Evolutionary conservation across 768 basidiomycete genomes (phyloP).

Genomic region (Solioccasus polychromus): DNA sequence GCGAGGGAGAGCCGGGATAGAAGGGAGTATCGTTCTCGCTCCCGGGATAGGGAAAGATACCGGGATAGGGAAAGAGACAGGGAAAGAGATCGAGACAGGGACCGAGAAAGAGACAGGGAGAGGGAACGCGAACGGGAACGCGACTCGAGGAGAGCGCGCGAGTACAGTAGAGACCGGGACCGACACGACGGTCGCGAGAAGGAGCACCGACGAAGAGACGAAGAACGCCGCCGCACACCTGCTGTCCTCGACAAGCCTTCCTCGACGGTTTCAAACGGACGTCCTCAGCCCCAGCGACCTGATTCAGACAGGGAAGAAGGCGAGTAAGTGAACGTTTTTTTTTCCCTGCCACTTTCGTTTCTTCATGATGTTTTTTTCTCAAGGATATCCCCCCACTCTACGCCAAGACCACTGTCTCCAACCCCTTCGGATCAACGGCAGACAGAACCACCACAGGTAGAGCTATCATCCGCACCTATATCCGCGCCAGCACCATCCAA

Average conservation of each 20-base stretch:
- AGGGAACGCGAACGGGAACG: conserved; percentile 36
- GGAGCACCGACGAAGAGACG: conserved; percentile 31
- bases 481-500: conserved; percentile 14
- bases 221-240: conserved; percentile 26
- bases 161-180: conserved; percentile 28
- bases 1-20: conserved; percentile 38
- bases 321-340: conserved; percentile 66
- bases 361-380: conserved; percentile 12
- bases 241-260: conserved; percentile 7
- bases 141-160: conserved; percentile 34
- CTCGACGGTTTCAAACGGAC: conserved; percentile 20
- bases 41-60: conserved; percentile 33
- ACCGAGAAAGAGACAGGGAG: conserved; percentile 35
- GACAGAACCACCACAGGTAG: conserved; percentile 16
- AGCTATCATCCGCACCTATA: conserved; percentile 15
- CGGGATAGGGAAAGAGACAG: conserved; percentile 28
- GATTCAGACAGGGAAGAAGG: conserved; percentile 83
- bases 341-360: conserved; percentile 4
- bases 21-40: conserved; percentile 34
- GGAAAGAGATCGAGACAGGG: conserved; percentile 30
- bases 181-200: conserved; percentile 26
- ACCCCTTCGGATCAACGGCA: conserved; percentile 24
- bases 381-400: conserved; percentile 65
- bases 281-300: conserved; percentile 20
- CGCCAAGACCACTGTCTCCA: conserved; percentile 23